Evolutionary conservation across 768 basidiomycete genomes (phyloP).

Genomic region (Lyophyllum atratum): DNA sequence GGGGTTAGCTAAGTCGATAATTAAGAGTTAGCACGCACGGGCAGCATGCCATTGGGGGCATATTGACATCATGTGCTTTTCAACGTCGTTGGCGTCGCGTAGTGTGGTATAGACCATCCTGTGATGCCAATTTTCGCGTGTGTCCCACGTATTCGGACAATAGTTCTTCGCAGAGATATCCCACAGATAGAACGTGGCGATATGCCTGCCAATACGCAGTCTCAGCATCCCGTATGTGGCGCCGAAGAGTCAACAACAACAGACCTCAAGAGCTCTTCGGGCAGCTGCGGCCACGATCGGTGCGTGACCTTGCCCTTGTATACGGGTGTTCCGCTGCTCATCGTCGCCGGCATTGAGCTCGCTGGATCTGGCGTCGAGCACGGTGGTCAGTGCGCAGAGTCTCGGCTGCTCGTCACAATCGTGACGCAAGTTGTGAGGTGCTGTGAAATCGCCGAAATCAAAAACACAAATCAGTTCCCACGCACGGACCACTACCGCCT

Average conservation of each 20-base stretch:
- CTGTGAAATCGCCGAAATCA: constrained; percentile 28
- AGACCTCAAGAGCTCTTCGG: constrained; percentile 62
- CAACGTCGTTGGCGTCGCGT: constrained; percentile 62
- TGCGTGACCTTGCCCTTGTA: constrained; percentile 61
- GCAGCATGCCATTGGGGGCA: constrained; percentile 62
- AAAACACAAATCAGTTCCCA: constrained; percentile 33
- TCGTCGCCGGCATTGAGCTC: constrained; percentile 24
- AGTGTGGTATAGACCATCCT: constrained; percentile 63
- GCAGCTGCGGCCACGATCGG: constrained; percentile 63
- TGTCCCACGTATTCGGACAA: constrained; percentile 50
- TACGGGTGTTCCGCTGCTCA: constrained; percentile 27
- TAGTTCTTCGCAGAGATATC: constrained; percentile 44
- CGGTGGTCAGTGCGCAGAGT: constrained; percentile 46
- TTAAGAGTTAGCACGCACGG: constrained; percentile 42
- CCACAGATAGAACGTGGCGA: constrained; percentile 61
- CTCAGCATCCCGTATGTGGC: constrained; percentile 34
- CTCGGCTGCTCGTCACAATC: constrained; percentile 32
- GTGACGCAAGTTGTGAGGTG: constrained; percentile 35
- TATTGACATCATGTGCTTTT: constrained; percentile 59
- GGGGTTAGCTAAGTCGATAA: not conserved
- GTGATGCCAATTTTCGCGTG: constrained; percentile 57
- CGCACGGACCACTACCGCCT: constrained; percentile 39
- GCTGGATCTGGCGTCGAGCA: constrained; percentile 28
- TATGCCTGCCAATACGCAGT: constrained; percentile 38
- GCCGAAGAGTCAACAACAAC: constrained; percentile 23